phyloP scores from a whole-genome alignment of 164 flowering plant species.

The Buxus sempervirens region DNA sequence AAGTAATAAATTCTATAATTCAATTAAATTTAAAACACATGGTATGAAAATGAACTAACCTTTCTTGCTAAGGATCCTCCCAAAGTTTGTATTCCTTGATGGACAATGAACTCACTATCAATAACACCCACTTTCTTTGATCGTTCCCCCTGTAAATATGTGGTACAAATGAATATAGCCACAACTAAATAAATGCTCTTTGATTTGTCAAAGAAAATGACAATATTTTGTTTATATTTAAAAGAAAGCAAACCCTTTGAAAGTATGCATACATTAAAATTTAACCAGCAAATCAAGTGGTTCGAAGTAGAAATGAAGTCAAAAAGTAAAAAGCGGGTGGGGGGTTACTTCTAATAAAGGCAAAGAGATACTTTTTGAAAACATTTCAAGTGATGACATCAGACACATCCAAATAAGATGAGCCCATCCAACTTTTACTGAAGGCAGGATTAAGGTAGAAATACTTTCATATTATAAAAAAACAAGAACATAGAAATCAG shows the following conservation, averaged over 20 bases:
- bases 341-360: too few relatives aligned
- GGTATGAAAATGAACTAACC: slow-evolving; percentile 13
- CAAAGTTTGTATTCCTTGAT: slow-evolving; percentile 69
- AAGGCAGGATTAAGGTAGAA: too few relatives aligned
- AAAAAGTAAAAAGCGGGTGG: too few relatives aligned
- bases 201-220: background rate
- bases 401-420: too few relatives aligned
- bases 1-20: too few relatives aligned
- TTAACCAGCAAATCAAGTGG: background rate
- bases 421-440: too few relatives aligned
- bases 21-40: background rate
- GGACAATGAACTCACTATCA: slow-evolving; percentile 72
- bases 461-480: too few relatives aligned
- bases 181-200: background rate
- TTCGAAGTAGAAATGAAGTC: too few relatives aligned
- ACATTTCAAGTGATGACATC: too few relatives aligned
- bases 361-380: too few relatives aligned
- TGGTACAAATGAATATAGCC: background rate
- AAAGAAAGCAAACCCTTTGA: background rate
- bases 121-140: slow-evolving; percentile 72
- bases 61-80: slow-evolving; percentile 48
- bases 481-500: too few relatives aligned
- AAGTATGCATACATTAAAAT: background rate
- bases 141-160: slow-evolving; percentile 66
- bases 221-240: background rate